Evolutionary conservation across 2,329 filamentous ascomycete genomes (phyloP).

Genomic region (Scortechinia acanthostroma): DNA sequence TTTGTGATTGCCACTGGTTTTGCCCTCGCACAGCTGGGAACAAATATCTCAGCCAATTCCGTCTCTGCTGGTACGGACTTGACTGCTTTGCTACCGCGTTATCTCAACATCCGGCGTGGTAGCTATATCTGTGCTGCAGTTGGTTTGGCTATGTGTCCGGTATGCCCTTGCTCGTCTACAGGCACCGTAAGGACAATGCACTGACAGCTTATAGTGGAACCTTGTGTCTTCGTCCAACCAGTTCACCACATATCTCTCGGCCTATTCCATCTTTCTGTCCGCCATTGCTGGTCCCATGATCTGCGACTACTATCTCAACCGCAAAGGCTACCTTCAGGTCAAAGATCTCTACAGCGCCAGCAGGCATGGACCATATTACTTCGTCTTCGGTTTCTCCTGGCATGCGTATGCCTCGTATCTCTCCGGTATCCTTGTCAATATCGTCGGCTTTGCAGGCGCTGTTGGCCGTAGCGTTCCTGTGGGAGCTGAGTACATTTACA

Average conservation of each 20-base stretch:
- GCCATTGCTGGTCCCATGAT: conserved; percentile 63
- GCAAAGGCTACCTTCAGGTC: conserved; percentile 54
- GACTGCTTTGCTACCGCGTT: conserved; percentile 51
- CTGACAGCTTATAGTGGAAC: conserved; percentile 31
- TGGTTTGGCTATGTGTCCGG: conserved; percentile 58
- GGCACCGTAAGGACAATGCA: not conserved
- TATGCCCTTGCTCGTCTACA: not conserved
- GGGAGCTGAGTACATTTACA: conserved; percentile 60
- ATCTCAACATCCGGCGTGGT: conserved; percentile 56
- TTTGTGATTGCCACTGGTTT: conserved; percentile 43
- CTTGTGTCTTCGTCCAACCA: conserved; percentile 49
- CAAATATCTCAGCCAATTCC: conserved; percentile 58
- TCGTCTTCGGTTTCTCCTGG: conserved; percentile 50
- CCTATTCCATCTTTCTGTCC: conserved; percentile 64
- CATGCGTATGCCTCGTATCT: conserved; percentile 58
- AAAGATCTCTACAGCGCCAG: conserved; percentile 52
- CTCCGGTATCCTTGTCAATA: conserved; percentile 58
- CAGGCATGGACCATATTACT: conserved; percentile 45
- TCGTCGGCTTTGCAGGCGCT: conserved; percentile 62
- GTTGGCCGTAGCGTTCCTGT: conserved; percentile 47
- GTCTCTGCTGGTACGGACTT: conserved; percentile 56
- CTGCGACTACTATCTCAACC: conserved; percentile 60
- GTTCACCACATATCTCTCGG: conserved; percentile 65
- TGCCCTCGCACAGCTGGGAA: conserved; percentile 51
- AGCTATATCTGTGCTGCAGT: conserved; percentile 57